Evolutionary conservation across 495 filamentous ascomycete species (phyloP), one percentile per base, ranked within the genome.

Genomic region (Trichoderma reesei): DNA sequence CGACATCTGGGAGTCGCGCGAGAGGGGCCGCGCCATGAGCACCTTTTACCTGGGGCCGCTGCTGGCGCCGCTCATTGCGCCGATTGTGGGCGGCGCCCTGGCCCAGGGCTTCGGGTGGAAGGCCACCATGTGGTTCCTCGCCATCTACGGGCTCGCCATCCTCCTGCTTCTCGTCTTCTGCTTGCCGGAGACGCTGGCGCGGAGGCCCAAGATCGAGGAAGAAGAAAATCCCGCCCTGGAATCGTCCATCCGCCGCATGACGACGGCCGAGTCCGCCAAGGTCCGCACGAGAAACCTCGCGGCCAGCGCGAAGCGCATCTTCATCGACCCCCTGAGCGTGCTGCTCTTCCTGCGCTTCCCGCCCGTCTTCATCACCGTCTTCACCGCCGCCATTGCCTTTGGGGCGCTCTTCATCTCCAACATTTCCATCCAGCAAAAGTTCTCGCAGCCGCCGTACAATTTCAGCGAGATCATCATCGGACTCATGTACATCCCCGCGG

Each of bases 21-120:
- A 96, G 72, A 79, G 92, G 63, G 93, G 93, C 7, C 78, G 78
- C 31, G 92, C 92, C n/a, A 96, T 98, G 91, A 87, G 91, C 2
- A 84, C 90, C 31, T 98, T 96, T 74, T 98, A 96, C 65, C 80
- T 96, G 0, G 93, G 93, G 0, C 93, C 93, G 1, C 76, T 97
- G n/a, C 72, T 87, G 62, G 93, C 92, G 0, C 93, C 93, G 0
- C 76, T 96, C 10, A 76, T 96, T 33, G 86, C 89, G 1, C 93
- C 93, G 7, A 92, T 98, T 54, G 85, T 96, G 51, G 93, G 93
- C 41, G 93, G 93, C 63, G 85, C 81, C 1, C 74, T 98, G 26
- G 81, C 86, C 1, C 73, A 91, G 62, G 75, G 72, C 4, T 89
- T 88, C 72, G 86, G 88, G 3, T 98, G 93, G 93, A 79, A 90